Evolutionary conservation across 2,329 filamentous ascomycete species (phyloP).

Genomic region (Microdochium trichocladiopsis): DNA sequence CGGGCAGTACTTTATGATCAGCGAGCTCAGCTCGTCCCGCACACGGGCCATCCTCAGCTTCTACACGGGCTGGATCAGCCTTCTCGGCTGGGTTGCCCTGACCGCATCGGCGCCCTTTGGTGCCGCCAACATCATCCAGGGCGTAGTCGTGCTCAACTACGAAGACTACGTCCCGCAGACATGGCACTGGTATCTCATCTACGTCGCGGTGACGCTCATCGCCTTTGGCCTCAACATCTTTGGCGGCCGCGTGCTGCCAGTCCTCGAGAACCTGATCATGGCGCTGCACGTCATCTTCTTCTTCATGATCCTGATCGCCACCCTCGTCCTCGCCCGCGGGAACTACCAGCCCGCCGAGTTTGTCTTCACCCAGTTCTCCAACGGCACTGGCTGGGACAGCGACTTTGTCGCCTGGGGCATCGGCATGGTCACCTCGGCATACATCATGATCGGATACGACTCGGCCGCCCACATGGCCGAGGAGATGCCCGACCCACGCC

Average conservation of each 20-base stretch:
- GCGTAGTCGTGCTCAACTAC: conserved; percentile 9
- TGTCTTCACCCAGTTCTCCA: conserved; percentile 36
- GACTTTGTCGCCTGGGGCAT: conserved; percentile 38
- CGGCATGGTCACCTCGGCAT: conserved; percentile 32
- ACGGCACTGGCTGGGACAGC: conserved; percentile 36
- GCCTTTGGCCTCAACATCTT: background rate
- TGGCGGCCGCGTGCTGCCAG: background rate
- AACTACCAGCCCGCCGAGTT: conserved; percentile 29
- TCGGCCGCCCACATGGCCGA: conserved; percentile 31
- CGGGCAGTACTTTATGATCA: background rate
- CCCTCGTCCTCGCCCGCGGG: conserved; percentile 25
- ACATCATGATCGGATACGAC: conserved; percentile 16
- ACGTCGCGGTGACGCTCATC: background rate
- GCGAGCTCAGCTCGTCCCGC: background rate
- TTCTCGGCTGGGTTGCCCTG: conserved; percentile 11
- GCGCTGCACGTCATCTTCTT: conserved; percentile 25
- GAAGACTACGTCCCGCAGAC: conserved; percentile 16
- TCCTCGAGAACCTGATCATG: background rate
- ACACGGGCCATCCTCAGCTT: conserved; percentile 7
- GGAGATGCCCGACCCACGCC: conserved; percentile 29
- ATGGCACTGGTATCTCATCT: conserved; percentile 8
- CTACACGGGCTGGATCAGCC: conserved; percentile 10
- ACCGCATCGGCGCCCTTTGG: conserved; percentile 7
- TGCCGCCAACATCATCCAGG: conserved; percentile 10
- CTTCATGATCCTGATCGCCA: conserved; percentile 28